Conservation (phyloP, 148 eudicot species). For the Persicaria tinctoria region DNA sequence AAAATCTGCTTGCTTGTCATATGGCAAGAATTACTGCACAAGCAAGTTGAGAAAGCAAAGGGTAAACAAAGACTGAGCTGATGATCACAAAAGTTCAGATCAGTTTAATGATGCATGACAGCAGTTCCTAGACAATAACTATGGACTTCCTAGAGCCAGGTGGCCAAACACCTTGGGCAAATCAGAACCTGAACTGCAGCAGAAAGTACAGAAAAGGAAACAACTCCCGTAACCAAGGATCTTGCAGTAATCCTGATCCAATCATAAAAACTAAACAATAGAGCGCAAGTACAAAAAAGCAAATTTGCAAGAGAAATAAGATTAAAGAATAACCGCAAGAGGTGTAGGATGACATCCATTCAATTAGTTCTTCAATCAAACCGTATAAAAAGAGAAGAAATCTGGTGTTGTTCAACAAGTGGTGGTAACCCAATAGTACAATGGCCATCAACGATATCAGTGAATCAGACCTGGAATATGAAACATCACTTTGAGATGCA, state of each 20-base stretch:
- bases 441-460: not conserved
- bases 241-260: not conserved
- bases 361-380: not conserved
- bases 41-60: not conserved
- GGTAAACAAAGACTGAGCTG: not conserved
- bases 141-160: no score
- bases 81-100: not conserved
- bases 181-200: not conserved
- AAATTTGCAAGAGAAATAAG: not conserved
- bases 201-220: not conserved
- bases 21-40: constrained; percentile 36
- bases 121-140: no score
- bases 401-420: not conserved
- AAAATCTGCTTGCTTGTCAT: constrained; percentile 48
- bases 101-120: not conserved
- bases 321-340: not conserved
- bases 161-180: not conserved
- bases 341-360: not conserved
- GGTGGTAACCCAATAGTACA: not conserved
- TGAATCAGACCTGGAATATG: constrained; percentile 50
- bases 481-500: constrained; percentile 40
- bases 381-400: not conserved
- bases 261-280: not conserved
- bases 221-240: not conserved
- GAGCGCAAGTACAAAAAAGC: not conserved